Evolutionary conservation across 371 early-diverging fungal species (phyloP), one percentile per base, ranked within the genome.

Genomic region (Coemansia sp.): DNA sequence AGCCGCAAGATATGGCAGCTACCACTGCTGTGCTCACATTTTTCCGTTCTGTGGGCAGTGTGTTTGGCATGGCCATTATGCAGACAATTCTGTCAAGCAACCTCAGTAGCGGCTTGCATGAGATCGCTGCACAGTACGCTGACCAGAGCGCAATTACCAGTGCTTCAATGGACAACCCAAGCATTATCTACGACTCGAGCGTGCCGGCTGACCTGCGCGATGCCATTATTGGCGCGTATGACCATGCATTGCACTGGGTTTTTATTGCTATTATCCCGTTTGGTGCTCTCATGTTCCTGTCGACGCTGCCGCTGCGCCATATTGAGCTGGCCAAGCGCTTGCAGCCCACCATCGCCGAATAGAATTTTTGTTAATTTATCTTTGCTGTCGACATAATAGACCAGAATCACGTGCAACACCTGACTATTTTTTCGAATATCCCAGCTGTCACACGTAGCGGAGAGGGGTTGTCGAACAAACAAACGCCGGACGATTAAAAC

Each of bases 11-110:
- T 21, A 69, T 80, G 69, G 71, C 81, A n/a, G 16, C 69, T 8
- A 69, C 66, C 24, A 79, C 81, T 0, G 58, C 80, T n/a, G 80
- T 63, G 82, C 78, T 66, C 51, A 76, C 59, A 39, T 79, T 79
- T 26, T 71, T 79, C 61, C 85, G 87, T 39, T 82, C 87, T 4
- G 80, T 90, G 50, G 91, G 92, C 48, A 87, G 89, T 57, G 84
- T 86, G 1, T 70, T 89, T 48, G 90, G 90, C 8, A 82, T 91
- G 56, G 89, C 89, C 34, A 69, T 88, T 7, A 67, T 69, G 70
- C 72, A 77, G 59, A 55, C 79, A 0, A 59, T 79, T 26, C 64
- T 79, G 63, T 58, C 61, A 21, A 63, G 47, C 47, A 63, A 57
- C 40, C 55, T 72, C 34, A 67, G 69, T 11, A 34, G 21, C 11